Evolutionary conservation across 768 basidiomycete genomes (phyloP).

Genomic region (Pleurotus tuber-regium): DNA sequence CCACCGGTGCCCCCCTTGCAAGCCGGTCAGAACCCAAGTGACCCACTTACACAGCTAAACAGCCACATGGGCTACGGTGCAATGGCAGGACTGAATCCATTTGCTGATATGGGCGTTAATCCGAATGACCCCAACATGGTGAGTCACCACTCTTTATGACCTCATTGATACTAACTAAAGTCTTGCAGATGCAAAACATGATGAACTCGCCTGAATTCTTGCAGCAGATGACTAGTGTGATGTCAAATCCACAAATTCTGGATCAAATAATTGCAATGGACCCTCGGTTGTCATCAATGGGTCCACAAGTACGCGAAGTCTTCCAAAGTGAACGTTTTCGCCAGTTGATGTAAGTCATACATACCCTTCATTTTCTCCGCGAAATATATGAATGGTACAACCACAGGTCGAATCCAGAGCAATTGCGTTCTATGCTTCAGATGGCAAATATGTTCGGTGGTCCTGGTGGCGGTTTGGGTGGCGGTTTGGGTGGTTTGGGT

Average conservation of each 20-base stretch:
- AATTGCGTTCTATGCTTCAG: slow-evolving; percentile 70
- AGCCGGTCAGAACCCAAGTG: slow-evolving; percentile 84
- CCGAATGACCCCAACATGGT: slow-evolving; percentile 94
- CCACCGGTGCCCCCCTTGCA: slow-evolving; percentile 83
- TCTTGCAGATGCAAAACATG: slow-evolving; percentile 71
- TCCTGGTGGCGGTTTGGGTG: slow-evolving; percentile 26
- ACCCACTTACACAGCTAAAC: slow-evolving; percentile 84
- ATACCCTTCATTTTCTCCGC: too few species aligned
- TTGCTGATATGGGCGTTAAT: slow-evolving; percentile 88
- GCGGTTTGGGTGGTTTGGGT: neutral
- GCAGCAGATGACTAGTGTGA: slow-evolving; percentile 82
- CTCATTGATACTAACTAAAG: neutral
- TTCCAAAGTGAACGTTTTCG: slow-evolving; percentile 77
- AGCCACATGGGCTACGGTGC: slow-evolving; percentile 73
- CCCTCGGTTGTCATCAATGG: slow-evolving; percentile 75
- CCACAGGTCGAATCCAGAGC: slow-evolving; percentile 70
- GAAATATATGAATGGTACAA: too few species aligned
- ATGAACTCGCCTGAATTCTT: slow-evolving; percentile 83
- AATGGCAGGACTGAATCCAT: slow-evolving; percentile 89
- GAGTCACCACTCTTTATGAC: slow-evolving; percentile 20
- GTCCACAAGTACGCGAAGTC: slow-evolving; percentile 74
- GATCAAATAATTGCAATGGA: slow-evolving; percentile 84
- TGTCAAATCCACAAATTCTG: slow-evolving; percentile 86
- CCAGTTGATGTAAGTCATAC: slow-evolving; percentile 65
- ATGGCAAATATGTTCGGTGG: slow-evolving; percentile 60